These are phyloP conservation scores for Monilinia aucupariae DNA, from an alignment of 2,329 filamentous ascomycete genomes.

Conservation along the genomic window DNA sequence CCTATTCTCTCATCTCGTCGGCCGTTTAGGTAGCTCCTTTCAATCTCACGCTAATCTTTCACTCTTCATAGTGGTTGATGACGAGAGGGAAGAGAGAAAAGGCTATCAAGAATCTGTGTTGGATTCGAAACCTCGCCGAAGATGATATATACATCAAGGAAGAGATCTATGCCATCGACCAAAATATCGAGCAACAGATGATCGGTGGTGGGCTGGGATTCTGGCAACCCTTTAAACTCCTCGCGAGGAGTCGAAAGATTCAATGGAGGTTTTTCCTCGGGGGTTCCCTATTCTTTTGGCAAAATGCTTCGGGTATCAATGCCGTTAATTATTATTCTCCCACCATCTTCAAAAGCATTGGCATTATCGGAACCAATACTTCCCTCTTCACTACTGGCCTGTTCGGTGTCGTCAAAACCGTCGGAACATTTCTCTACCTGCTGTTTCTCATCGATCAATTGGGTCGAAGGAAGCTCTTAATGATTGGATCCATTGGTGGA, in stretches of 20 bases:
- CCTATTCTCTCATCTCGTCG: too few species aligned
- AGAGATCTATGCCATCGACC: conserved; percentile 65
- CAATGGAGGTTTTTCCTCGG: conserved; percentile 11
- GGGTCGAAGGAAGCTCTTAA: conserved; percentile 46
- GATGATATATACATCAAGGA: conserved; percentile 64
- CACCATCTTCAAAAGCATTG: conserved; percentile 26
- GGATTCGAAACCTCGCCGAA: conserved; percentile 54
- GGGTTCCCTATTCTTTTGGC: conserved; percentile 25
- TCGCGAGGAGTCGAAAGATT: not conserved
- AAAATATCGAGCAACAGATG: conserved; percentile 60
- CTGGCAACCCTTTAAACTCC: conserved; percentile 59
- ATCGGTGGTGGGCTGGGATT: conserved; percentile 64
- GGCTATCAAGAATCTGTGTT: conserved; percentile 54
- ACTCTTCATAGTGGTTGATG: conserved; percentile 56
- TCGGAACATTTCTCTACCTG: conserved; percentile 39
- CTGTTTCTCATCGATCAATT: conserved; percentile 55
- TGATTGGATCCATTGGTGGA: conserved; percentile 21
- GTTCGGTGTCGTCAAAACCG: conserved; percentile 24
- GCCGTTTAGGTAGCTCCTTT: not conserved
- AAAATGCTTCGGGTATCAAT: conserved; percentile 28
- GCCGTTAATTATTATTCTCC: conserved; percentile 29
- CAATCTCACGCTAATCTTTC: not conserved
- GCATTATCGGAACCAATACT: conserved; percentile 24
- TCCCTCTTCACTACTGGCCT: conserved; percentile 24
- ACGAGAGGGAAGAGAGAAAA: conserved; percentile 54